Percentiles rank a stretch among this genome's conserved stretches.
Conservation (phyloP, 2,329 filamentous ascomycete genomes). For the Daldinia sp. region DNA sequence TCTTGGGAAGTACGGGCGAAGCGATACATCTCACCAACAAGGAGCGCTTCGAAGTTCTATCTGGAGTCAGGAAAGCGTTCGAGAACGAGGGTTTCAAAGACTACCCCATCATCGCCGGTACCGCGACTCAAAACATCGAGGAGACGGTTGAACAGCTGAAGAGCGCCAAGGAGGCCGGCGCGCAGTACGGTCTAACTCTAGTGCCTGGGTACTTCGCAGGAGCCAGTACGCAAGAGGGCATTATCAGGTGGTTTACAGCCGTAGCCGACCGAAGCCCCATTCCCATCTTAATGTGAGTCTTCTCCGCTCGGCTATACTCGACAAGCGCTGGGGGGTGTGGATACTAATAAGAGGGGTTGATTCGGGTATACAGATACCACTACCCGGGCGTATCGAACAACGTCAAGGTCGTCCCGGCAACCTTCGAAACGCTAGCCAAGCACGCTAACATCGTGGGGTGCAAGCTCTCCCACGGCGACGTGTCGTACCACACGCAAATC, state of each 20-base stretch:
- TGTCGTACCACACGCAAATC: slow-evolving; percentile 70
- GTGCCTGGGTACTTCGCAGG: slow-evolving; percentile 68
- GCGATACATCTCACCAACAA: slow-evolving; percentile 66
- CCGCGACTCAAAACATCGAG: slow-evolving; percentile 67
- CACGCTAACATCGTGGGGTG: slow-evolving; percentile 74
- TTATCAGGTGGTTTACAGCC: slow-evolving; percentile 64
- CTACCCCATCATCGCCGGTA: slow-evolving; percentile 67
- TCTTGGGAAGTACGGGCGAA: slow-evolving; percentile 70
- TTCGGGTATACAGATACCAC: slow-evolving; percentile 58
- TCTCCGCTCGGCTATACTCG: background rate
- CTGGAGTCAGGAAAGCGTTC: slow-evolving; percentile 61
- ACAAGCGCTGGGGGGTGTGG: background rate
- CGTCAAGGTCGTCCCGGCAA: slow-evolving; percentile 64
- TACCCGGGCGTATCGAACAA: slow-evolving; percentile 74
- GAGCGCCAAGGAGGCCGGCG: slow-evolving; percentile 64
- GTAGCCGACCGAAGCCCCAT: slow-evolving; percentile 66
- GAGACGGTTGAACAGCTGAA: slow-evolving; percentile 66
- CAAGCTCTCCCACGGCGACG: slow-evolving; percentile 73
- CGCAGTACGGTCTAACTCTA: slow-evolving; percentile 66
- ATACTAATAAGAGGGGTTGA: background rate
- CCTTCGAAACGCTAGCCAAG: slow-evolving; percentile 63
- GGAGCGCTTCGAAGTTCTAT: slow-evolving; percentile 64
- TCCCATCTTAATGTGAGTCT: slow-evolving; percentile 64
- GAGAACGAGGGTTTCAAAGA: slow-evolving; percentile 63
- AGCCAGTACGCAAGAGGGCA: slow-evolving; percentile 62